Percentiles rank a stretch among this genome's conserved stretches.
Evolutionary conservation across 2,329 filamentous ascomycete genomes (phyloP).

Genomic region (Aspergillus sp.): DNA sequence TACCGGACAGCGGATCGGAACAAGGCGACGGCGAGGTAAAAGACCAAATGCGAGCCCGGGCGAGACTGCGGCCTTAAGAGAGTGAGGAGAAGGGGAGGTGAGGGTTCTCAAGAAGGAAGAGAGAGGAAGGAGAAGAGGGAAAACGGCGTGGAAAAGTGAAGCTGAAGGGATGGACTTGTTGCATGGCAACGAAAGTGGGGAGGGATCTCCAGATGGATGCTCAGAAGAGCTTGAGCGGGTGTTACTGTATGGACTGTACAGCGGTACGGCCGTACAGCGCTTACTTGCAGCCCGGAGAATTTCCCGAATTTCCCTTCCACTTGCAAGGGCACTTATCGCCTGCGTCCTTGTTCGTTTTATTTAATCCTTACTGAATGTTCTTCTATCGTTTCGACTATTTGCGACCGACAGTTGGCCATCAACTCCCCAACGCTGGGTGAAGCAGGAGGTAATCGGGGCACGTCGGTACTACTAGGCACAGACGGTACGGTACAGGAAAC

Average conservation of each 20-base stretch:
- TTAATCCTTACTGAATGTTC: background rate
- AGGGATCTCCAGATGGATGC: constrained; percentile 40
- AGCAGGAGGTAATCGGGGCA: no score
- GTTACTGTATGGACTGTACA: background rate
- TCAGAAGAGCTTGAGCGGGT: constrained; percentile 25
- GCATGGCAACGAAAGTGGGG: constrained; percentile 44
- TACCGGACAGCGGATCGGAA: constrained; percentile 19
- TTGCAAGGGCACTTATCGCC: background rate
- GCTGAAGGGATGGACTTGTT: constrained; percentile 43
- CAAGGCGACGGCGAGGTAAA: background rate
- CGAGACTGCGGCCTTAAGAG: constrained; percentile 19
- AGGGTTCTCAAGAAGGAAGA: constrained; percentile 23
- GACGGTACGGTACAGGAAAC: constrained; percentile 1
- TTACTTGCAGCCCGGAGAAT: background rate
- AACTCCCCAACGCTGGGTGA: no score
- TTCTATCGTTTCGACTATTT: background rate
- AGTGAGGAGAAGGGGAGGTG: constrained; percentile 13
- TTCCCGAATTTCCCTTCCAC: background rate
- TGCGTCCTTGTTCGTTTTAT: background rate
- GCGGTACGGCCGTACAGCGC: background rate
- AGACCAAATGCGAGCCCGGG: background rate
- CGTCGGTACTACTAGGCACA: background rate
- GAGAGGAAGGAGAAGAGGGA: constrained; percentile 23
- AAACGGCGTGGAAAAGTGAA: constrained; percentile 36
- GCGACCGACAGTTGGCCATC: background rate